Evolutionary conservation across 768 basidiomycete genomes (phyloP), one percentile per base, ranked within the genome.

Genomic region (Pleurotus tuber-regium): DNA sequence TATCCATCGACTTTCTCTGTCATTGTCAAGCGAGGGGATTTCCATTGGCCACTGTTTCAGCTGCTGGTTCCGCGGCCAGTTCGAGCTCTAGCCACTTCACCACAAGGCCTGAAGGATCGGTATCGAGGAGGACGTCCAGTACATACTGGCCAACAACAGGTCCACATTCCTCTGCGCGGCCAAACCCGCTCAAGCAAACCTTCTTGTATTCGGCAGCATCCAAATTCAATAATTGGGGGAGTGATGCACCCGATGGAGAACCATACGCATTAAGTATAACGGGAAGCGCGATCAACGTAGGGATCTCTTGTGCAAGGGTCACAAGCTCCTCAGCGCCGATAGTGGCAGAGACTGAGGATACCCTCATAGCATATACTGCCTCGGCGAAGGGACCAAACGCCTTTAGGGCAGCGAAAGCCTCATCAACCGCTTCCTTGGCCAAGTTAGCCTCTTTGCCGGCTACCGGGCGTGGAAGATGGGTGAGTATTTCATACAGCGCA

Each of bases 381-480:
- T 86, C 84, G 11, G 90, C 70, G 23, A 90, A 72, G 8, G 74
- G 69, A 12, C 71, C 70, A 14, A 92, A 66, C 18, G 81, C 76
- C 57, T 74, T 69, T 23, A 92, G 68, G 12, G 82, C 85, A 50
- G 77, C 79, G 57, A 86, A 83, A 1, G 87, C 90, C 60, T 91
- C 89, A 49, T 87, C 84, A 8, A 92, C 88, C 4, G 87, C 90
- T 63, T 92, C 89, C 33, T 77, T 74, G n/a, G 90, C 89, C 7
- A 88, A 65, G 8, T 78, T 76, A 8, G 68, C 62, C 54, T 72
- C 73, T 25, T 72, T 77, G 43, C 74, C 74, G n/a, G 67, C 66
- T 11, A 57, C 61, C 26, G 90, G 89, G 7, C 81, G 77, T 18
- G 89, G 87, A 29, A 92, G 71, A 21, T 68, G 65, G 39, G 65